Evolutionary conservation across 257 asterid species (phyloP).

Genomic region (Solanum bulbocastanum): DNA sequence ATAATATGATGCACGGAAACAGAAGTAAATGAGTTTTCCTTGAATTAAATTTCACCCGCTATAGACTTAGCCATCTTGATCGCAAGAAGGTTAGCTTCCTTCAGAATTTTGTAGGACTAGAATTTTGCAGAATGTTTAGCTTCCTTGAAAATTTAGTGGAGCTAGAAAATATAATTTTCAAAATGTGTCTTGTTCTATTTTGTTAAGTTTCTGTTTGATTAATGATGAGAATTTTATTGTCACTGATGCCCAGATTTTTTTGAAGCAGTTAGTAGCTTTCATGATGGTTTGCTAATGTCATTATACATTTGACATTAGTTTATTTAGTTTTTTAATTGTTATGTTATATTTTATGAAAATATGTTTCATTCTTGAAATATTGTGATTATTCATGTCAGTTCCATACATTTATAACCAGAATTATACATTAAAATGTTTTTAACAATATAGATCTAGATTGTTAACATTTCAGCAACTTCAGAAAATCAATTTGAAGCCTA

Average conservation of each 20-base stretch:
- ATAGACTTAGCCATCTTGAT: background rate
- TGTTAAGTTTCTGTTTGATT: background rate
- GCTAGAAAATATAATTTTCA: background rate
- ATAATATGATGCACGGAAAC: background rate
- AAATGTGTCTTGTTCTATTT: background rate
- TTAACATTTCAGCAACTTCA: too few species aligned
- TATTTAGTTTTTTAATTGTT: too few species aligned
- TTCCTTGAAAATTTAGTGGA: too few species aligned
- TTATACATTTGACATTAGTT: background rate
- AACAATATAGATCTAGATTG: background rate
- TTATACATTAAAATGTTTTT: background rate
- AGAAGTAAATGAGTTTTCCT: background rate
- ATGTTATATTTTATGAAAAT: background rate
- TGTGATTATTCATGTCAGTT: background rate
- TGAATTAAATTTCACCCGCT: background rate
- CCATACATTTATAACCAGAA: background rate
- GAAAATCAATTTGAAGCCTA: too few species aligned
- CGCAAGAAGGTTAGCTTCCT: background rate
- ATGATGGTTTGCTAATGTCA: background rate
- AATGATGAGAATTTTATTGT: background rate
- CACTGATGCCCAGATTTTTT: background rate
- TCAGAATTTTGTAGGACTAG: background rate
- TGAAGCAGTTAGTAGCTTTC: background rate
- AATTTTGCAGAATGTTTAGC: too few species aligned
- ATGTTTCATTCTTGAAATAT: background rate